Evolutionary conservation across 2,329 filamentous ascomycete species (phyloP).

Genomic region (Hansfordia pulvinata): DNA sequence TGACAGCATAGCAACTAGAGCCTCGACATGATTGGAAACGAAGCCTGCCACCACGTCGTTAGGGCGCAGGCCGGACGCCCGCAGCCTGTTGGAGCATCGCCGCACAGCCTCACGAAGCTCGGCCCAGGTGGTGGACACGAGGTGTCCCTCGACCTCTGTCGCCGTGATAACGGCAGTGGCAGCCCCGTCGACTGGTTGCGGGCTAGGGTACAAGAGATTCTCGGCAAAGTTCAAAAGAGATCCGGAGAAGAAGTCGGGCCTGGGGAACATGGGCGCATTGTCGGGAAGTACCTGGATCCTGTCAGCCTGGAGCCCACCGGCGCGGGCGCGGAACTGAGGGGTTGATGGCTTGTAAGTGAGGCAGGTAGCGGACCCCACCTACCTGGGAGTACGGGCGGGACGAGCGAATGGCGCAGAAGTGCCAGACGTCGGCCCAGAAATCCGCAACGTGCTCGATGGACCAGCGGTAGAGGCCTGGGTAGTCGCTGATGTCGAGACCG

Average conservation of each 20-base stretch:
- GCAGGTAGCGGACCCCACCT: conserved; percentile 10
- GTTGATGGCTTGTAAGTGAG: conserved; percentile 1
- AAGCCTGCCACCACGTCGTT: conserved; percentile 55
- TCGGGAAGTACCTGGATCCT: conserved; percentile 49
- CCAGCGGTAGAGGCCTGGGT: conserved; percentile 72
- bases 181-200: conserved; percentile 38
- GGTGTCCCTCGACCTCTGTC: conserved; percentile 57
- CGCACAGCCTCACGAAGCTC: conserved; percentile 68
- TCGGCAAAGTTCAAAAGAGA: conserved; percentile 84
- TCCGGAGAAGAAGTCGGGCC: conserved; percentile 72
- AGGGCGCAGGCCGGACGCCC: conserved; percentile 45
- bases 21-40: conserved; percentile 80
- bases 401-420: conserved; percentile 63
- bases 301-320: too few species aligned
- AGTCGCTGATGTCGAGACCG: conserved; percentile 45
- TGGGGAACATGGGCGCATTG: conserved; percentile 64
- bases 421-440: conserved; percentile 83
- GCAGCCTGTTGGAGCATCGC: conserved; percentile 57
- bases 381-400: conserved; percentile 50
- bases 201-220: conserved; percentile 73
- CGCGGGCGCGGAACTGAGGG: conserved; percentile 1
- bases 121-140: conserved; percentile 52
- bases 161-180: conserved; percentile 63
- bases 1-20: conserved; percentile 77
- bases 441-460: conserved; percentile 60